Conservation (phyloP, 176 grass and related monocot genomes). For the Ensete glaucum region DNA sequence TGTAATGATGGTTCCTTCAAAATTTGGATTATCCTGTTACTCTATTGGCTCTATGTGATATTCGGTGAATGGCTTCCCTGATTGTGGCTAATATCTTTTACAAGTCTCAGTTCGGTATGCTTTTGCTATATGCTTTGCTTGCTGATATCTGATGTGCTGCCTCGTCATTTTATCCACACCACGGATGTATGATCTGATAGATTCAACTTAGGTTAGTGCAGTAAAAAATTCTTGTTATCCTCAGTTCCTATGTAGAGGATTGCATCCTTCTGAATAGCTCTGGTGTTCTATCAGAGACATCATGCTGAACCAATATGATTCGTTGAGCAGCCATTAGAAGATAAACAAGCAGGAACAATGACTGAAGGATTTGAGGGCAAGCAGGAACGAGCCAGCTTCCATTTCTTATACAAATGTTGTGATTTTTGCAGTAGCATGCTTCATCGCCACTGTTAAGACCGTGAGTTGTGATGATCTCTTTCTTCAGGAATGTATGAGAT, state of each 20-base stretch:
- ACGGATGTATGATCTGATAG: too few relatives aligned
- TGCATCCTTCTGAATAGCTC: slow-evolving; percentile 50
- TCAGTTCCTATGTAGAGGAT: slow-evolving; percentile 60
- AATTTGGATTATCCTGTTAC: neutral
- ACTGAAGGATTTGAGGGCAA: neutral
- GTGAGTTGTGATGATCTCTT: too few relatives aligned
- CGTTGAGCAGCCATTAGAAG: slow-evolving; percentile 31
- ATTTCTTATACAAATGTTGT: too few relatives aligned
- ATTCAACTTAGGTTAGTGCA: too few relatives aligned
- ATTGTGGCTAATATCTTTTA: neutral
- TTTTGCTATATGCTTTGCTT: too few relatives aligned
- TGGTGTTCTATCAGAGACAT: slow-evolving; percentile 35
- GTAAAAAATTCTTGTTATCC: slow-evolving; percentile 59
- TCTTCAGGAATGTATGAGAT: too few relatives aligned
- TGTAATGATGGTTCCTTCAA: slow-evolving; percentile 21
- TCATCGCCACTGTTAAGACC: too few relatives aligned
- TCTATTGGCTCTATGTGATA: too few relatives aligned
- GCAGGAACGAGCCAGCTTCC: neutral
- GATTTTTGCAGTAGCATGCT: too few relatives aligned
- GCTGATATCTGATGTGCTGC: too few relatives aligned
- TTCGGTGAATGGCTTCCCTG: slow-evolving; percentile 34
- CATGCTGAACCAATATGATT: slow-evolving; percentile 25
- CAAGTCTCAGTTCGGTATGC: too few relatives aligned
- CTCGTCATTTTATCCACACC: neutral
- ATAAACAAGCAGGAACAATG: slow-evolving; percentile 22